Conservation (phyloP, 2,329 filamentous ascomycete species). For the Colletotrichum truncatum region DNA sequence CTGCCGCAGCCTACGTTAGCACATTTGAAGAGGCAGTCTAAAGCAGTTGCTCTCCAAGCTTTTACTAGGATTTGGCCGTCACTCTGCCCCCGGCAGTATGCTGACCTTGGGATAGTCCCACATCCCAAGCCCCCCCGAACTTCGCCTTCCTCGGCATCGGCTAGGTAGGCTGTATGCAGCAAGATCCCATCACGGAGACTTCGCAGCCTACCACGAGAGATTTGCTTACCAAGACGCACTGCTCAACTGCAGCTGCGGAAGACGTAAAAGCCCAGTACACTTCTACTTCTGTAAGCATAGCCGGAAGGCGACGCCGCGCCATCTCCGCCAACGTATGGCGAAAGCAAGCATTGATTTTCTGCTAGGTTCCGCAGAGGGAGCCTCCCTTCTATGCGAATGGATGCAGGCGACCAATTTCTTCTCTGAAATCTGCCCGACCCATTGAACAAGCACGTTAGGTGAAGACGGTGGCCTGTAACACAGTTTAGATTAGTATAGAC, state of each 20-base stretch:
- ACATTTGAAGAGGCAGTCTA: neutral
- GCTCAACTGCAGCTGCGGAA: neutral
- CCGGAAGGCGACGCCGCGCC: neutral
- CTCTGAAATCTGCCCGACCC: neutral
- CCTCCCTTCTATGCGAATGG: neutral
- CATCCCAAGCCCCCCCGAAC: neutral
- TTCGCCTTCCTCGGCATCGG: neutral
- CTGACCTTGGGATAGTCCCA: neutral
- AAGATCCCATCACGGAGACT: neutral
- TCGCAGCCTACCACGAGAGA: neutral
- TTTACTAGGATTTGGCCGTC: neutral
- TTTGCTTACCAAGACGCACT: neutral
- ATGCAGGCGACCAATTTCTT: conserved; percentile 2
- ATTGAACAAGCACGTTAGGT: neutral
- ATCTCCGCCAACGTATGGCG: neutral
- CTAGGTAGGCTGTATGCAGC: neutral
- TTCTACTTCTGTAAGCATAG: conserved; percentile 6
- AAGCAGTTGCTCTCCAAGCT: neutral
- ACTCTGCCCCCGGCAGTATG: neutral
- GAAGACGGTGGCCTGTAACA: neutral
- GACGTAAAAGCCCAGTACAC: neutral
- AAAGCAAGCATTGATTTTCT: neutral
- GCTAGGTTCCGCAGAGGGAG: neutral
- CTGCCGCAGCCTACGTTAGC: neutral
- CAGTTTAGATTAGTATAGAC: neutral